Evolutionary conservation across 2,329 filamentous ascomycete genomes (phyloP), one percentile per base, ranked within the genome.

Genomic region (Penicillium digitatum): DNA sequence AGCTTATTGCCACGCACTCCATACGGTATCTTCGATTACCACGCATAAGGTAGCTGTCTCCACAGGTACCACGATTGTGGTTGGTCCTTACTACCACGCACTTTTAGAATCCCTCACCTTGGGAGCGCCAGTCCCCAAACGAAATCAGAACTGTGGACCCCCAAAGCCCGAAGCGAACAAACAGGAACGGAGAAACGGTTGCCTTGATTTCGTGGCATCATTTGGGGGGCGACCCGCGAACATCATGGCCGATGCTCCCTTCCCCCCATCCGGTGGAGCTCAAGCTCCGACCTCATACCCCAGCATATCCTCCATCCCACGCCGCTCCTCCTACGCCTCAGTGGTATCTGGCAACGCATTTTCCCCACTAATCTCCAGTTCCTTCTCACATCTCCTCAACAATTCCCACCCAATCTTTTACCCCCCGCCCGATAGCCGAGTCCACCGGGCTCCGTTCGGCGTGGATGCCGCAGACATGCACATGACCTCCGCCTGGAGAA

Each of bases 291-390:
- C 68, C 44, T 54, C 52, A 63, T 65, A 69, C 60, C 37, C 48
- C 22, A 38, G 26, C 31, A 66, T 74, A 62, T 70, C 74, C 52
- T 72, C 74, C 44, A 67, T 72, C 59, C 76, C 74, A 63, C 78
- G 82, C 67, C 76, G 82, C 61, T 81, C 81, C 39, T 86, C 84
- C 48, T 85, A 85, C 73, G 82, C 83, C 63, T 84, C 82, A 26
- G 82, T 85, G 55, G 78, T 82, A 54, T 81, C 81, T 50, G 82
- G 82, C 46, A 77, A 76, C 62, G 72, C 74, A 52, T 55, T 71
- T 57, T 72, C 71, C 53, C 68, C 70, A 39, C 69, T 71, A 62
- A 68, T 68, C 59, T 68, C 67, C 68, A 75, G 73, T 62, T 78
- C 76, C 58, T 81, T 82, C 65, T 80, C 82, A 3, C 81, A 85